Percentiles rank a stretch among this genome's conserved stretches.
These are phyloP conservation scores for Macrophomina pseudophaseolina DNA, from an alignment of 2,329 filamentous ascomycete species.

Conservation along the genomic window DNA sequence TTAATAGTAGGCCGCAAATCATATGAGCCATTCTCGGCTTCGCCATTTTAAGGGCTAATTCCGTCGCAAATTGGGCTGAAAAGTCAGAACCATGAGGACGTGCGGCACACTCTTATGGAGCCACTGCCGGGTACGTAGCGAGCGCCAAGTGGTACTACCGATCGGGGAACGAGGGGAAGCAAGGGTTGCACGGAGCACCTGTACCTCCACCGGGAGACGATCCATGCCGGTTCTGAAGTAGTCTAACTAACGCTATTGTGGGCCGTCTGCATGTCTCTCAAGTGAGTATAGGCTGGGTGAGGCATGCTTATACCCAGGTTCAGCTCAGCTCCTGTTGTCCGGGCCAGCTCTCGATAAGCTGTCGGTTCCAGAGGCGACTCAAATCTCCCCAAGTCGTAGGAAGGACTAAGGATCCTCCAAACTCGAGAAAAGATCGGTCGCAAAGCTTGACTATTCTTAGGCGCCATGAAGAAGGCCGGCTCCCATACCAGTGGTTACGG, in stretches of 20 bases:
- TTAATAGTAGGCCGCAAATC: background rate
- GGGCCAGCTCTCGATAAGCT: constrained; percentile 11
- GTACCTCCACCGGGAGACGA: background rate
- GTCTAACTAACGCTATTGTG: constrained; percentile 19
- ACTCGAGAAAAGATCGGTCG: background rate
- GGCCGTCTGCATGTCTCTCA: constrained; percentile 12
- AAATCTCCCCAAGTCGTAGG: background rate
- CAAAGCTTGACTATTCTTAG: background rate
- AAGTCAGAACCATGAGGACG: background rate
- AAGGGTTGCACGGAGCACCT: constrained; percentile 15
- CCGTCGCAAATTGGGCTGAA: too few species aligned
- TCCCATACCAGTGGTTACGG: constrained; percentile 32
- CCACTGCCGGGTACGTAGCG: constrained; percentile 3
- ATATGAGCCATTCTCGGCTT: background rate
- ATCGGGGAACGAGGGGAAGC: background rate
- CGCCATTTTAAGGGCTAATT: too few species aligned
- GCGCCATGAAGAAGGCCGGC: constrained; percentile 27
- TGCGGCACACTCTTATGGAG: constrained; percentile 3
- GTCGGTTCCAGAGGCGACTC: background rate
- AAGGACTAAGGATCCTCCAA: background rate
- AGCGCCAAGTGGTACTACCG: background rate
- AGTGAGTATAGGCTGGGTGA: constrained; percentile 3
- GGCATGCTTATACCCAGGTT: constrained; percentile 17
- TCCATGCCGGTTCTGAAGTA: constrained; percentile 13
- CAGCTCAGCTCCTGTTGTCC: constrained; percentile 10